A percentile compares a stretch with the other conserved stretches of the same genome.
These are phyloP conservation scores for Leccinum uliginosum DNA, from an alignment of 768 basidiomycete genomes.

Conservation along the genomic window DNA sequence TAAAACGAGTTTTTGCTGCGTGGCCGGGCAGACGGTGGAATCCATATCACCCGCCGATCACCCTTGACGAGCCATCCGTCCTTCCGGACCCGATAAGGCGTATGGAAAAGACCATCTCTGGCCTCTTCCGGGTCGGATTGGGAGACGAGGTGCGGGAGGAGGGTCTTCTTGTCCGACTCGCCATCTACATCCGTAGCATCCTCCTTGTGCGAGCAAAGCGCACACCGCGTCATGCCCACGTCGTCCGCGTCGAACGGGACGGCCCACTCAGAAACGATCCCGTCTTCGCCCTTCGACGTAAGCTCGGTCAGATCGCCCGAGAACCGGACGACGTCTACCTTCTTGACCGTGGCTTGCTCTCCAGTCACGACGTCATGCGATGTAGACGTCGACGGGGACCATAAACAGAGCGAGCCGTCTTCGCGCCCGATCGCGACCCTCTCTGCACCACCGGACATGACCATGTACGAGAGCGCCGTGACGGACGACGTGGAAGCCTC, in stretches of 20 bases:
- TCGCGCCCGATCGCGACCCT: conserved; percentile 15
- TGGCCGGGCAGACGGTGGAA: conserved; percentile 1
- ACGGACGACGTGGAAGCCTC: conserved; percentile 6
- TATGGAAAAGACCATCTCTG: conserved; percentile 4
- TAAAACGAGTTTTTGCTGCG: conserved; percentile 3
- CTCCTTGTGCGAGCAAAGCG: neutral
- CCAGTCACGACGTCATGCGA: conserved; percentile 6
- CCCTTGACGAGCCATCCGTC: conserved; percentile 20
- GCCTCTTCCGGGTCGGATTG: conserved; percentile 8
- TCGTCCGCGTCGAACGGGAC: conserved; percentile 2
- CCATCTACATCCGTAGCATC: neutral
- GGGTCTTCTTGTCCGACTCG: neutral
- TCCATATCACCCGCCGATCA: conserved; percentile 15
- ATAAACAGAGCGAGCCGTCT: conserved; percentile 17
- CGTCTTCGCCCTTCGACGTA: conserved; percentile 4
- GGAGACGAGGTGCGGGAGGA: conserved; percentile 5
- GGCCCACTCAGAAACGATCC: conserved; percentile 7
- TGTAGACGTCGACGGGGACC: conserved; percentile 13
- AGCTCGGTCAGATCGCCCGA: conserved; percentile 3
- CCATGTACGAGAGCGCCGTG: conserved; percentile 14
- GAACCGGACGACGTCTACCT: conserved; percentile 7
- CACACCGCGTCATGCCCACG: neutral
- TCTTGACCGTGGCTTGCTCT: conserved; percentile 5
- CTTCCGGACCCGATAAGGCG: conserved; percentile 13
- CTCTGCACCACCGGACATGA: neutral